Conservation (phyloP, 1,139 yeast species). For the Diutina catenulata region DNA sequence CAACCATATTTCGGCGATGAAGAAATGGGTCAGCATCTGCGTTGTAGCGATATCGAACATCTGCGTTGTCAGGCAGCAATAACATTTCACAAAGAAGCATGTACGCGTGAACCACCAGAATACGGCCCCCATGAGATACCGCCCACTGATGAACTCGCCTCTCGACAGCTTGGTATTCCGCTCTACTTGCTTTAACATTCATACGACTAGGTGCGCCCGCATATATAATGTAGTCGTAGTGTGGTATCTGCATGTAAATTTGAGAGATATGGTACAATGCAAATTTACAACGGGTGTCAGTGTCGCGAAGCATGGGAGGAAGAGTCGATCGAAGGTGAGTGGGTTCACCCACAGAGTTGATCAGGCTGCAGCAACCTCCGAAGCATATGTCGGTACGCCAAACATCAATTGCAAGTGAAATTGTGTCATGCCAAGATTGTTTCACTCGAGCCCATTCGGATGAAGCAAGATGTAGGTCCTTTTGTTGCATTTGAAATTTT, state of each 20-base stretch:
- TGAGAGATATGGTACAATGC: constrained; percentile 10
- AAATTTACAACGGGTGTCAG: constrained; percentile 6
- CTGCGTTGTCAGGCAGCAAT: constrained; percentile 9
- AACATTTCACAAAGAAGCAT: constrained; percentile 11
- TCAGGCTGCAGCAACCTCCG: constrained; percentile 6
- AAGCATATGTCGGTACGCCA: constrained; percentile 7
- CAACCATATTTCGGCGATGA: constrained; percentile 6
- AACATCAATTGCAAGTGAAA: constrained; percentile 6
- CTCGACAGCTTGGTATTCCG: constrained; percentile 9
- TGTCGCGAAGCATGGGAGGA: neutral
- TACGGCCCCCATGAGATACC: constrained; percentile 7
- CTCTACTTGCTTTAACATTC: constrained; percentile 9
- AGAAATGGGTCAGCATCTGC: constrained; percentile 7
- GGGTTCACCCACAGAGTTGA: neutral
- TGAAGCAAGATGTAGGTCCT: neutral
- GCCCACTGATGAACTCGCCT: constrained; percentile 9
- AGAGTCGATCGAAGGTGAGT: neutral
- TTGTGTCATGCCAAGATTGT: neutral
- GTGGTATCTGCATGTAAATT: constrained; percentile 10
- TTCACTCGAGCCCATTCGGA: neutral
- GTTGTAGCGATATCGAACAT: too few relatives aligned
- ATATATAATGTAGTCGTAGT: constrained; percentile 10
- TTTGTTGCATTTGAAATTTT: neutral
- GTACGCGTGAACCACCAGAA: constrained; percentile 10
- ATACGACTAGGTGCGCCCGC: constrained; percentile 12